These are phyloP conservation scores for Cryphonectria carpinicola DNA, from an alignment of 2,329 filamentous ascomycete species.

Conservation along the genomic window DNA sequence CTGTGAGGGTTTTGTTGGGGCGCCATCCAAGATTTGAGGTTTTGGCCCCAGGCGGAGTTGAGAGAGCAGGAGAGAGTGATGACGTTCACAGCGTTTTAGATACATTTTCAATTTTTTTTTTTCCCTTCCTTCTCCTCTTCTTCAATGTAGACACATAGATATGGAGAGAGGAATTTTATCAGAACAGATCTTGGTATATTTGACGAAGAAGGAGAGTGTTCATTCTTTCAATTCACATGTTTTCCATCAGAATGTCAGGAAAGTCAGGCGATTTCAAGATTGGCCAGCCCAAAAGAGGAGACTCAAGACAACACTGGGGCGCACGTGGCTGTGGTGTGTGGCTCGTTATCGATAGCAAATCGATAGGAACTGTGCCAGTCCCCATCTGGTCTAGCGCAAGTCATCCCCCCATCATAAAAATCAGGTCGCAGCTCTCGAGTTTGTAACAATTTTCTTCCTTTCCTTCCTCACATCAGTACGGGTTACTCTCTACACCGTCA, in stretches of 20 bases:
- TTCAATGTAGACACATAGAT: not conserved
- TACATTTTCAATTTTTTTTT: not conserved
- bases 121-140: not conserved
- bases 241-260: not conserved
- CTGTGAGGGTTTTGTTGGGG: slow-evolving; percentile 70
- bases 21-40: slow-evolving; percentile 54
- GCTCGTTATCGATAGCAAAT: slow-evolving; percentile 1
- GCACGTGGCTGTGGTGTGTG: not conserved
- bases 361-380: not conserved
- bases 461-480: slow-evolving; percentile 48
- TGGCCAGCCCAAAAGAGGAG: not conserved
- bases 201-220: not conserved
- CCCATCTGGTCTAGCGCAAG: not conserved
- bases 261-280: not conserved
- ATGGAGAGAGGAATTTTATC: too few relatives aligned
- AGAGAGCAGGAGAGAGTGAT: too few relatives aligned
- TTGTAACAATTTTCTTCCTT: slow-evolving; percentile 32
- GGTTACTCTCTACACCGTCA: slow-evolving; percentile 54
- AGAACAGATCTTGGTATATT: not conserved
- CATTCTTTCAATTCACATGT: not conserved
- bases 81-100: not conserved
- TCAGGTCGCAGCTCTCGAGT: slow-evolving; percentile 5
- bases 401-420: slow-evolving; percentile 1
- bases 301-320: not conserved
- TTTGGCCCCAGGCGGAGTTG: not conserved